phyloP scores from a whole-genome alignment of 2,329 filamentous ascomycete genomes.

The Sporothrix variecibatus region DNA sequence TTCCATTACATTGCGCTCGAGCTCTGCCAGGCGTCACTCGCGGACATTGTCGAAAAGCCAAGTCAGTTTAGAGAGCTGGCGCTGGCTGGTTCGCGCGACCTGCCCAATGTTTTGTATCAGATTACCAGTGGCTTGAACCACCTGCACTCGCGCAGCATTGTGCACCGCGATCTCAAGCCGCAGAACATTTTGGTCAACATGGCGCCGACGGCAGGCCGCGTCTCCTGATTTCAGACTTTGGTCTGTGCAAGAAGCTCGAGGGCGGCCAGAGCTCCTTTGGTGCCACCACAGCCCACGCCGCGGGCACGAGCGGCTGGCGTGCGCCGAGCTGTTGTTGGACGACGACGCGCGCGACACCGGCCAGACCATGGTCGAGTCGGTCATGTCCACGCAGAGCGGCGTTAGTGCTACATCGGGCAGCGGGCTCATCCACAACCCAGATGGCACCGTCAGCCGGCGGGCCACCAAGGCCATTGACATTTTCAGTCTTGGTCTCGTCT shows the following conservation, averaged over 20 bases:
- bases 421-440: slow-evolving; percentile 40
- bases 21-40: slow-evolving; percentile 88
- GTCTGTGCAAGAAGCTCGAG: slow-evolving; percentile 94
- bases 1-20: slow-evolving; percentile 97
- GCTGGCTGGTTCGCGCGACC: slow-evolving; percentile 69
- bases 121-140: slow-evolving; percentile 88
- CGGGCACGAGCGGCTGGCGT: slow-evolving; percentile 93
- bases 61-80: slow-evolving; percentile 68
- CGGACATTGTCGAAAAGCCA: slow-evolving; percentile 83
- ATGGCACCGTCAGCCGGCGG: slow-evolving; percentile 67
- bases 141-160: slow-evolving; percentile 87
- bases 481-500: slow-evolving; percentile 95
- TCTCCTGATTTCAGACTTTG: slow-evolving; percentile 96
- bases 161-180: slow-evolving; percentile 95
- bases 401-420: slow-evolving; percentile 39
- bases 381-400: slow-evolving; percentile 55
- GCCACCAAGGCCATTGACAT: slow-evolving; percentile 97
- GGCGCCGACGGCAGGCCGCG: slow-evolving; percentile 69
- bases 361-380: slow-evolving; percentile 50
- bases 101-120: slow-evolving; percentile 80
- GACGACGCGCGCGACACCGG: slow-evolving; percentile 62
- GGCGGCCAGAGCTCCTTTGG: slow-evolving; percentile 93
- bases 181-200: slow-evolving; percentile 92
- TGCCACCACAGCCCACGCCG: slow-evolving; percentile 89
- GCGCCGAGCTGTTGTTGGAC: slow-evolving; percentile 85